A percentile compares a stretch with the other conserved stretches of the same genome.
These are phyloP conservation scores for Colletotrichum salicis DNA, from an alignment of 2,329 filamentous ascomycete genomes.

Conservation along the genomic window DNA sequence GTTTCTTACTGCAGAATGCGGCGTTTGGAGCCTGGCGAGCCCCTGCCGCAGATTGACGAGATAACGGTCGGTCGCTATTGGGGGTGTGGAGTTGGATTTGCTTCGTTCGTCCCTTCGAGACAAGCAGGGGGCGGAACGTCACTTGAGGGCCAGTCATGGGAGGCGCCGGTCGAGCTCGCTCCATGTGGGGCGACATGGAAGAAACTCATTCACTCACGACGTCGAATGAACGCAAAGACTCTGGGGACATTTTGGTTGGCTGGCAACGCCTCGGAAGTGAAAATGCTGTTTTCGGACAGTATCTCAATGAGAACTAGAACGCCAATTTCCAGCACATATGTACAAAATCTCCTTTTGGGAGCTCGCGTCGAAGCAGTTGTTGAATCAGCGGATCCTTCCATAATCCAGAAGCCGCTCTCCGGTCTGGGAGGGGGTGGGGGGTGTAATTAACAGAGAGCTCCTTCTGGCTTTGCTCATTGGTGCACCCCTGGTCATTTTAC, in stretches of 20 bases:
- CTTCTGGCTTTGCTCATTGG: not conserved
- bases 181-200: not conserved
- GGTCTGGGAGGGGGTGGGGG: not conserved
- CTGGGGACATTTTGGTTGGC: not conserved
- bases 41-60: not conserved
- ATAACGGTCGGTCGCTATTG: not conserved
- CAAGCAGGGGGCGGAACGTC: not conserved
- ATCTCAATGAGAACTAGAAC: not conserved
- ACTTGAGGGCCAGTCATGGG: not conserved
- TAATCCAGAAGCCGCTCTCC: constrained; percentile 1
- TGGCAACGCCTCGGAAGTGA: not conserved
- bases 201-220: constrained; percentile 1
- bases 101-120: not conserved
- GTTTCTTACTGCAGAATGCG: not conserved
- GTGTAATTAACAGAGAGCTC: not conserved
- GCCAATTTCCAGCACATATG: not conserved
- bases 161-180: not conserved
- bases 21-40: not conserved
- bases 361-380: not conserved
- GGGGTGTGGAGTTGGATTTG: not conserved
- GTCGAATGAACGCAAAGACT: not conserved
- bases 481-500: not conserved
- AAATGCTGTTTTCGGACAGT: not conserved
- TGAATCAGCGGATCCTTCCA: not conserved
- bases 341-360: not conserved